Base-by-base conservation (phyloP, 495 filamentous ascomycete genomes). In the Neurospora sp. region DNA sequence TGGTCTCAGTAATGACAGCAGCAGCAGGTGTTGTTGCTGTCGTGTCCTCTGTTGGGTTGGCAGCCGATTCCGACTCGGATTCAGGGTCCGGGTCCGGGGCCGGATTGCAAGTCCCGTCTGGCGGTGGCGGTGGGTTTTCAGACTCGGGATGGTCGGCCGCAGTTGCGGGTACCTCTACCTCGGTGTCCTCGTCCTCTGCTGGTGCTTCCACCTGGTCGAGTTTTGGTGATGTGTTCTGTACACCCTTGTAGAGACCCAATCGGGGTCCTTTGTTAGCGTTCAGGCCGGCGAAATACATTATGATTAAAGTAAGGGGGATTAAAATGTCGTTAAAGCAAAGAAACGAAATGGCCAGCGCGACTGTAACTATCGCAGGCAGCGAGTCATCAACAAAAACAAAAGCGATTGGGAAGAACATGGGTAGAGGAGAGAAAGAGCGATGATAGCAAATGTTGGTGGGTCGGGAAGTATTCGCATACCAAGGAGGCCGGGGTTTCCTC, bases 1-100 rank as follows among this genome's bases (percentile, higher is more conserved):
- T 81, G 39, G 72, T 72, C 31, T 74, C 35, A 10, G 70, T 10
- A 42, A 11, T 62, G 4, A 41, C 44, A 54, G 69, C 66, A 40
- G 23, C 39, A 42, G 62, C 14, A 10, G 37, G 69, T 72, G 72
- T 71, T 72, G 69, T 41, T 20, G 66, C 35, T 54, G 54, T 73
- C 54, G 46, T 72, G 73, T 76, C 72, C 11, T 69, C 73, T 54
- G 46, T 20, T 54, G 46, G 46, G 46, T 12, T 31, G 23, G 6
- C 12, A 62, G 23, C 23, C 23, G 54, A 31, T 27, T 31, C 54
- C 54, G 54, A 62, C 11, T 62, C 54, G 23, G 71, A 72, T 62
- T 72, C 71, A n/a, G 54, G 54, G 54, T 62, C 54, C 54, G 23
- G 54, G 23, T 62, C 54, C 54, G 54, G 54, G 54, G 54, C 54